A percentile compares a stretch with the other conserved stretches of the same genome.
phyloP scores from a whole-genome alignment of 78 protist species.

The Dictyostelium brefeldianum region DNA sequence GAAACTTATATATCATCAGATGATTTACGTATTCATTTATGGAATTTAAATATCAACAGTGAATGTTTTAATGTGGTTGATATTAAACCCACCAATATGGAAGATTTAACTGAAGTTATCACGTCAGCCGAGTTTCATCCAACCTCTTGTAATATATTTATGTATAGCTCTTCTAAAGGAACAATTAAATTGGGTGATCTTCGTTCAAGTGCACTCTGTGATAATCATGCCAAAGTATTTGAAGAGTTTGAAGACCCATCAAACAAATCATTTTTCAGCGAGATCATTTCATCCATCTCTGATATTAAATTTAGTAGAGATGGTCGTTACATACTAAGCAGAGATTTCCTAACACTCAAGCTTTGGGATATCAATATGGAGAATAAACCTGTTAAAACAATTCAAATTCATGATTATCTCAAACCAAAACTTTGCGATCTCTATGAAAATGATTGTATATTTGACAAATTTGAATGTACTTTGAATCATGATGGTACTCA shows the following conservation, averaged over 20 bases:
- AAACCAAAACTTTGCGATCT: constrained; percentile 92
- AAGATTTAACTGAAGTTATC: constrained; percentile 98
- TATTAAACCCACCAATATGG: constrained; percentile 98
- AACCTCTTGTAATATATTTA: constrained; percentile 85
- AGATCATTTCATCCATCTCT: constrained; percentile 92
- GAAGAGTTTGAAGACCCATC: constrained; percentile 50
- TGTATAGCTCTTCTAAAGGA: constrained; percentile 94
- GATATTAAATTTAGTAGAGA: constrained; percentile 92
- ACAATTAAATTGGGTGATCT: constrained; percentile 89
- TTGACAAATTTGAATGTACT: constrained; percentile 97
- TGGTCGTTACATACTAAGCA: constrained; percentile 94
- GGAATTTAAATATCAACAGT: constrained; percentile 91
- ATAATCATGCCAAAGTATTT: constrained; percentile 86
- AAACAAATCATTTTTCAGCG: constrained; percentile 94
- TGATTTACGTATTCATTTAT: constrained; percentile 98
- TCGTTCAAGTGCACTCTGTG: constrained; percentile 92
- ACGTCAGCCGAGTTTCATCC: constrained; percentile 98
- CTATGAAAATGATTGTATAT: constrained; percentile 97
- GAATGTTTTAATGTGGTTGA: constrained; percentile 96
- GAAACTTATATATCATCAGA: constrained; percentile 91
- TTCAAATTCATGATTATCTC: constrained; percentile 94
- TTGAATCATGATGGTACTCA: constrained; percentile 87
- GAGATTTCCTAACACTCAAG: constrained; percentile 97
- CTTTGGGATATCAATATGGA: constrained; percentile 87
- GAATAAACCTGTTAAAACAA: constrained; percentile 52